These are phyloP conservation scores for Leptographium flavum DNA, from an alignment of 2,329 filamentous ascomycete species.

Conservation along the genomic window DNA sequence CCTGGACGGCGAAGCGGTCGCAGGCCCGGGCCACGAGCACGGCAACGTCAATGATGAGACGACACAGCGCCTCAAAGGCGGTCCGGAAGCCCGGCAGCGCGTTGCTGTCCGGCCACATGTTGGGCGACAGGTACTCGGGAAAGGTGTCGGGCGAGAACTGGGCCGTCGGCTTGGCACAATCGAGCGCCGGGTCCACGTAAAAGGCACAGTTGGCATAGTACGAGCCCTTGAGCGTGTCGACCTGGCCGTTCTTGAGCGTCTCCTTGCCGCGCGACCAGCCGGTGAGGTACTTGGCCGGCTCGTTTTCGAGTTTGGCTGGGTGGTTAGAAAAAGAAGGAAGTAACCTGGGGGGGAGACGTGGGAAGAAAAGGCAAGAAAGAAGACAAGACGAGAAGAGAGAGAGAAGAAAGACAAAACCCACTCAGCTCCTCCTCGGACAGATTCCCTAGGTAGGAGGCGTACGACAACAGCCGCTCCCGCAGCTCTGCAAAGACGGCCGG, in stretches of 20 bases:
- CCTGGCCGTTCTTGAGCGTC: slow-evolving; percentile 61
- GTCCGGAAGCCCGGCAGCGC: slow-evolving; percentile 62
- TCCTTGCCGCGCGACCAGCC: slow-evolving; percentile 77
- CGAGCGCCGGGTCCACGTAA: slow-evolving; percentile 49
- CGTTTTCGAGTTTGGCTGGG: slow-evolving; percentile 41
- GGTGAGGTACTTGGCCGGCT: slow-evolving; percentile 47
- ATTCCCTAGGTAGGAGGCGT: slow-evolving; percentile 79
- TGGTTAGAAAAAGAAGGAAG: not conserved
- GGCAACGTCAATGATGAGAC: slow-evolving; percentile 76
- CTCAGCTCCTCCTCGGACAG: slow-evolving; percentile 58
- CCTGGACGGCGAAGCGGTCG: slow-evolving; percentile 67
- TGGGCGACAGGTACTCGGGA: slow-evolving; percentile 78
- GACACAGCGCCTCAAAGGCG: slow-evolving; percentile 62
- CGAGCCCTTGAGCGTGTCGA: slow-evolving; percentile 69
- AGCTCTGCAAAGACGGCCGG: slow-evolving; percentile 57
- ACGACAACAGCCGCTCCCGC: slow-evolving; percentile 62
- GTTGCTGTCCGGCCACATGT: slow-evolving; percentile 66
- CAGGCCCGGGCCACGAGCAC: slow-evolving; percentile 82
- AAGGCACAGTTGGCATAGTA: slow-evolving; percentile 78
- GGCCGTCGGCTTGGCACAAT: slow-evolving; percentile 45
- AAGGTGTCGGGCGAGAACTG: slow-evolving; percentile 49
- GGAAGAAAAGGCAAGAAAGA: too few relatives aligned
- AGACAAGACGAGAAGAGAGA: not conserved
- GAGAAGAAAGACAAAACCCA: slow-evolving; percentile 21
- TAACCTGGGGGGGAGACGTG: too few relatives aligned